Base-by-base conservation (phyloP, 2,329 filamentous ascomycete species). In the Xylaria sp. region DNA sequence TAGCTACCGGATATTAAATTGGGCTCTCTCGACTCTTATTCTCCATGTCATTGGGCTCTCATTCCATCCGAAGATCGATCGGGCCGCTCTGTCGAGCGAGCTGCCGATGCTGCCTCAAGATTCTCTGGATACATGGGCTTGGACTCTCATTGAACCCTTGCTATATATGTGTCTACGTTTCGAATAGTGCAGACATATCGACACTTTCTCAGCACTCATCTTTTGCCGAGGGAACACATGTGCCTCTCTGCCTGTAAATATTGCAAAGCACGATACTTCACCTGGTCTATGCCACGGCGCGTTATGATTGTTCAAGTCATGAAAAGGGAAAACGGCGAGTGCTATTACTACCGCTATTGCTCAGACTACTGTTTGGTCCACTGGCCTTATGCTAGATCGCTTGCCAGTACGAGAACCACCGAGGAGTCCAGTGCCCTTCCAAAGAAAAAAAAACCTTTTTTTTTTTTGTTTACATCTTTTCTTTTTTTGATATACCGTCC, bases 41-140 rank as follows among this genome's bases (percentile, higher is more conserved):
- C 28, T 47, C 67, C 42, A 68, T 76, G 76, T 78, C 71, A 78
- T 76, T 70, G 76, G 73, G 76, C 77, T 79, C 77, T 78, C 77
- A 78, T 79, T 78, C 75, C 71, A 72, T 78, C 76, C 77, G 76
- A 72, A 79, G 69, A 79, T 67, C 43, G 70, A 74, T 23, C 33
- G 40, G 23, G 45, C 38, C 45, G 6, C 35, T 62, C 49, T 43
- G 45, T 23, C 9, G 19, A 28, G 35, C 9, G n/a, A 31, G 25
- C 19, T 4, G 19, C 14, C 28, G 31, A 31, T 28, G 47, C 33
- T 43, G 50, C 43, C 50, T 58, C 23, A 33, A 54, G 15, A 63
- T 59, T 51, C 45, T 47, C 46, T 47, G 14, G 59, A 53, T 49
- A 21, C 59, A 49, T 50, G 12, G 25, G 25, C 31, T 43, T 46